Conservation (phyloP, 75 land plant genomes). For the Chamaecyparis obtusa region DNA sequence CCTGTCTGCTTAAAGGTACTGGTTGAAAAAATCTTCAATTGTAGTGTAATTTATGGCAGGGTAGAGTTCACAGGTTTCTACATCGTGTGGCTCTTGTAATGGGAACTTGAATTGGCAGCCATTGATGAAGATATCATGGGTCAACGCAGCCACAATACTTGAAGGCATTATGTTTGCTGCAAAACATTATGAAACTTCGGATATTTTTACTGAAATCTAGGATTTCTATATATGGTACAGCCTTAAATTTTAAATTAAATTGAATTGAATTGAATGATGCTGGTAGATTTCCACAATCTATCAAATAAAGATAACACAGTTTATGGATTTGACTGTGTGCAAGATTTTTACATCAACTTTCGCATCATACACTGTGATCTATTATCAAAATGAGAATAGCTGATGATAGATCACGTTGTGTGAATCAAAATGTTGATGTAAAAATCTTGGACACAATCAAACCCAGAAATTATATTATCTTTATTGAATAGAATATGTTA, state of each 20-base stretch:
- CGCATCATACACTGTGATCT: too few species aligned
- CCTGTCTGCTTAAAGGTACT: slow-evolving; percentile 5
- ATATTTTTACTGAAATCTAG: not conserved
- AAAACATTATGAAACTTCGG: not conserved
- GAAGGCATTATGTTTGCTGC: slow-evolving; percentile 38
- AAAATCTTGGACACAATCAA: too few species aligned
- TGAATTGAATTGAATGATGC: too few species aligned
- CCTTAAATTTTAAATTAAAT: not conserved
- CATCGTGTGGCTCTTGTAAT: slow-evolving; percentile 22
- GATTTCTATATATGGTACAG: not conserved
- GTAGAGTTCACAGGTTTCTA: slow-evolving; percentile 44
- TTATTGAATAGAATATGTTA: not conserved
- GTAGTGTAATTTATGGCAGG: slow-evolving; percentile 40
- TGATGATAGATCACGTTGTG: too few species aligned
- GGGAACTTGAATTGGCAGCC: slow-evolving; percentile 43
- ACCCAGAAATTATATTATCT: too few species aligned
- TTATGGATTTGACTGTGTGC: too few species aligned
- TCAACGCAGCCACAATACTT: slow-evolving; percentile 36
- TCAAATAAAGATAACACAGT: too few species aligned
- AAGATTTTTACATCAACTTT: too few species aligned
- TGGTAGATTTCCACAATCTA: too few species aligned
- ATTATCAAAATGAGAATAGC: too few species aligned
- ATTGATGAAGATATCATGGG: slow-evolving; percentile 41
- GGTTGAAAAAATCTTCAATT: slow-evolving; percentile 41
- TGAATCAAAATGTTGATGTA: too few species aligned